Percentiles rank a stretch among this genome's conserved stretches.
phyloP scores from a whole-genome alignment of 78 protist species.

The Bigelowiella natans region DNA sequence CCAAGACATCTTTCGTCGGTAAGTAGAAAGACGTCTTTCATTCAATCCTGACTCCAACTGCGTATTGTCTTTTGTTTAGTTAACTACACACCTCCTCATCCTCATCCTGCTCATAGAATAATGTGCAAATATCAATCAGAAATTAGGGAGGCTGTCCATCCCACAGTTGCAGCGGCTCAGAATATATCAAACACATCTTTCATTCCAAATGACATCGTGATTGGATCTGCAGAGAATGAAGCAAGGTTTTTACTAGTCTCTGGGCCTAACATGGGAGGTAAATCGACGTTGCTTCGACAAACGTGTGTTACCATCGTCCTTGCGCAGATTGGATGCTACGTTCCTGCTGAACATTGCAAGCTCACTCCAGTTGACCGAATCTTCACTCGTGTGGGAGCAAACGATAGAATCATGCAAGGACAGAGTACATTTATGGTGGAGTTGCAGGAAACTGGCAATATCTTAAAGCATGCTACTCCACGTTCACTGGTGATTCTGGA shows the following conservation, averaged over 20 bases:
- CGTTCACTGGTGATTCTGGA: slow-evolving; percentile 86
- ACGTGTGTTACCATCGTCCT: slow-evolving; percentile 64
- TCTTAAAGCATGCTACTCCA: slow-evolving; percentile 67
- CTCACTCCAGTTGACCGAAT: slow-evolving; percentile 84
- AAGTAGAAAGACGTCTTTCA: not conserved
- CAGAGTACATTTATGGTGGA: slow-evolving; percentile 93
- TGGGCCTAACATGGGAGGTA: slow-evolving; percentile 99
- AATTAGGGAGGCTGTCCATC: slow-evolving; percentile 11
- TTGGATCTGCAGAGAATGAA: slow-evolving; percentile 2
- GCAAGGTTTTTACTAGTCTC: slow-evolving; percentile 61
- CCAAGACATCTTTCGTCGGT: not conserved
- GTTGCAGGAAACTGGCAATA: slow-evolving; percentile 54
- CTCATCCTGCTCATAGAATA: not conserved
- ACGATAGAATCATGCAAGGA: slow-evolving; percentile 53
- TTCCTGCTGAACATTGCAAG: slow-evolving; percentile 63
- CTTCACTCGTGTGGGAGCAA: slow-evolving; percentile 83
- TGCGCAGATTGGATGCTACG: slow-evolving; percentile 92
- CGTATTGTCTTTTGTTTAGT: not conserved
- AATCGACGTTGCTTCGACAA: slow-evolving; percentile 77
- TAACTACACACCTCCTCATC: not conserved
- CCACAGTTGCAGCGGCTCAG: not conserved
- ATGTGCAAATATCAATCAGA: not conserved
- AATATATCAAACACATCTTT: not conserved
- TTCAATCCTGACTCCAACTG: not conserved
- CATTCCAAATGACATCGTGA: slow-evolving; percentile 37